A percentile compares a stretch with the other conserved stretches of the same genome.
phyloP scores from a whole-genome alignment of 371 early-diverging fungal genomes.

The Actinomucor elegans region DNA sequence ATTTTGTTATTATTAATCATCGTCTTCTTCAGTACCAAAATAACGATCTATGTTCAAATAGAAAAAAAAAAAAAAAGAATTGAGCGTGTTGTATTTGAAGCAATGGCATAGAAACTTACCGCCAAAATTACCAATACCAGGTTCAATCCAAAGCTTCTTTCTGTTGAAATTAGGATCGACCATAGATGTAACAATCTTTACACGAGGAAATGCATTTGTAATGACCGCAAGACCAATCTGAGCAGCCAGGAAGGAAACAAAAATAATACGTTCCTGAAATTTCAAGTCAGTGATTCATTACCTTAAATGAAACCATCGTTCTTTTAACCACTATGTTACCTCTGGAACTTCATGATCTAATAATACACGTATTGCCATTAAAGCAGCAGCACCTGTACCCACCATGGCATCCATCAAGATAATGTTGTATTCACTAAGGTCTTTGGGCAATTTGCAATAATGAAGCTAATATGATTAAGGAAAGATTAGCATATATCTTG shows the following conservation, averaged over 20 bases:
- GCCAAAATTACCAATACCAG: slow-evolving; percentile 91
- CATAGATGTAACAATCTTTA: slow-evolving; percentile 79
- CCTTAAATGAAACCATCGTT: background rate
- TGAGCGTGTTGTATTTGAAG: background rate
- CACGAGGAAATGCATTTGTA: slow-evolving; percentile 78
- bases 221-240: slow-evolving; percentile 76
- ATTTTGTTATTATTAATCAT: slow-evolving; percentile 13
- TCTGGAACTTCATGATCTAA: slow-evolving; percentile 87
- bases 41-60: slow-evolving; percentile 39
- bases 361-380: slow-evolving; percentile 92
- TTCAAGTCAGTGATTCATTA: background rate
- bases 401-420: slow-evolving; percentile 80
- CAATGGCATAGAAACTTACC: slow-evolving; percentile 36
- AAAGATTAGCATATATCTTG: background rate
- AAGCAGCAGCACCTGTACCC: slow-evolving; percentile 86
- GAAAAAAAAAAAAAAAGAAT: background rate
- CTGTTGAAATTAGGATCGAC: slow-evolving; percentile 66
- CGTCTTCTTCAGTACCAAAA: slow-evolving; percentile 51
- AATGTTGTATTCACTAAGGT: slow-evolving; percentile 60
- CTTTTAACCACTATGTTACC: background rate
- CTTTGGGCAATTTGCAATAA: slow-evolving; percentile 72
- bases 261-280: slow-evolving; percentile 72
- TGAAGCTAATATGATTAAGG: slow-evolving; percentile 54
- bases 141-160: slow-evolving; percentile 70
- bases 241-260: slow-evolving; percentile 77